A percentile compares a stretch with the other conserved stretches of the same genome.
These are phyloP conservation scores for Russula foetens DNA, from an alignment of 768 basidiomycete genomes.

Conservation along the genomic window DNA sequence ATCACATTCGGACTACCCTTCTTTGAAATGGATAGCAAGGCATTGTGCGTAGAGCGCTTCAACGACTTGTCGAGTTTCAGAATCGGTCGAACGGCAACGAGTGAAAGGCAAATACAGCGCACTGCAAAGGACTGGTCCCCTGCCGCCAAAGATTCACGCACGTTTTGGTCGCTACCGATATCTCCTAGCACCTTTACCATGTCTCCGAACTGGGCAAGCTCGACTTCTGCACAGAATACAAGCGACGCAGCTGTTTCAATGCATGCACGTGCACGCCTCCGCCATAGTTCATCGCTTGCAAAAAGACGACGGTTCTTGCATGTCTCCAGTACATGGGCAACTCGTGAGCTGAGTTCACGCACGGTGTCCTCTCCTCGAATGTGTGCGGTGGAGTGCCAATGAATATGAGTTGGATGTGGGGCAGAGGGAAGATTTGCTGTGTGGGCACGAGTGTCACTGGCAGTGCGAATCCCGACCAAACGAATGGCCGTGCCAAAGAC, in stretches of 20 bases:
- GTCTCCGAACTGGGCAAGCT: neutral
- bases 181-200: neutral
- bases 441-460: neutral
- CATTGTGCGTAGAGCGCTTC: neutral
- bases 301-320: neutral
- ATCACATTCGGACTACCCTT: neutral
- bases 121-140: neutral
- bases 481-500: neutral
- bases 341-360: slow-evolving; percentile 4
- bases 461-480: too few species aligned
- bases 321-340: neutral
- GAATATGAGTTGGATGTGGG: neutral
- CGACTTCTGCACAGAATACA: neutral
- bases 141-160: neutral
- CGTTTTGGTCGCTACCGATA: neutral
- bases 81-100: slow-evolving; percentile 2
- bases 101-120: slow-evolving; percentile 14
- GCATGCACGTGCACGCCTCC: slow-evolving; percentile 13
- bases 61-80: neutral
- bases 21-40: neutral
- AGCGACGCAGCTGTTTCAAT: neutral
- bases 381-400: neutral
- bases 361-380: neutral
- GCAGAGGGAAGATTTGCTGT: too few species aligned
- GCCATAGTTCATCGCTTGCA: neutral